Percentiles rank a stretch among this genome's conserved stretches.
These are phyloP conservation scores for Amanita brunnescens DNA, from an alignment of 768 basidiomycete species.

Conservation along the genomic window DNA sequence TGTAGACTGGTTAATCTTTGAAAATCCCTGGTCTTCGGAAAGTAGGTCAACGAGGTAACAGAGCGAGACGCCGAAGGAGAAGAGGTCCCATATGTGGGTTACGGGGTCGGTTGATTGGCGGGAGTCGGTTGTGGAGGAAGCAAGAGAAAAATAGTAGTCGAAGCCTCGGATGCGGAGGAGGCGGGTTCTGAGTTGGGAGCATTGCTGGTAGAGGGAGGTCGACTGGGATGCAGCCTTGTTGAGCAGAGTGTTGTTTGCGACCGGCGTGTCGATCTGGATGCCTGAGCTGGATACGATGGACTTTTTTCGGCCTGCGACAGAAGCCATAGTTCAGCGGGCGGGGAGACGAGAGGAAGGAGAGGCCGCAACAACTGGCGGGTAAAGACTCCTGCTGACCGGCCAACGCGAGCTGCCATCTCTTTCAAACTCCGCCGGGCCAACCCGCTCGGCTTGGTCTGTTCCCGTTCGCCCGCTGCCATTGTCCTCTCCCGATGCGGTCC, in stretches of 20 bases:
- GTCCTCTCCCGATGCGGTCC: neutral
- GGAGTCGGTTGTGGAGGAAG: conserved; percentile 40
- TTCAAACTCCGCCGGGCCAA: conserved; percentile 7
- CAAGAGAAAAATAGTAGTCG: conserved; percentile 55
- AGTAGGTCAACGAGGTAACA: conserved; percentile 96
- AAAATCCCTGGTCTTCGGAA: conserved; percentile 51
- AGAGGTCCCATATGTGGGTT: conserved; percentile 88
- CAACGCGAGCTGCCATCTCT: neutral
- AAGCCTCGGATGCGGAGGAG: conserved; percentile 77
- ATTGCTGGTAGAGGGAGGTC: conserved; percentile 89
- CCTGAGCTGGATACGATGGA: conserved; percentile 59
- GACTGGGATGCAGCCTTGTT: conserved; percentile 85
- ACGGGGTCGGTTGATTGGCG: conserved; percentile 87
- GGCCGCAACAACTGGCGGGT: conserved; percentile 6
- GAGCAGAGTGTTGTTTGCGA: conserved; percentile 78
- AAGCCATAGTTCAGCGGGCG: conserved; percentile 33
- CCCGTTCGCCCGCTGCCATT: neutral
- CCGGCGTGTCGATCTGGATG: conserved; percentile 65
- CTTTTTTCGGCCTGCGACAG: conserved; percentile 69
- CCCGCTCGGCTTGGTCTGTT: neutral
- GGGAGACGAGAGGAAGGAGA: conserved; percentile 13
- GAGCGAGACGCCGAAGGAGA: conserved; percentile 87
- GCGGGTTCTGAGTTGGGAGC: conserved; percentile 65
- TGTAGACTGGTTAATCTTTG: conserved; percentile 51
- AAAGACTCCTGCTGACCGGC: neutral